phyloP scores from a whole-genome alignment of 495 filamentous ascomycete genomes.

The Penicillium psychrofluorescens region DNA sequence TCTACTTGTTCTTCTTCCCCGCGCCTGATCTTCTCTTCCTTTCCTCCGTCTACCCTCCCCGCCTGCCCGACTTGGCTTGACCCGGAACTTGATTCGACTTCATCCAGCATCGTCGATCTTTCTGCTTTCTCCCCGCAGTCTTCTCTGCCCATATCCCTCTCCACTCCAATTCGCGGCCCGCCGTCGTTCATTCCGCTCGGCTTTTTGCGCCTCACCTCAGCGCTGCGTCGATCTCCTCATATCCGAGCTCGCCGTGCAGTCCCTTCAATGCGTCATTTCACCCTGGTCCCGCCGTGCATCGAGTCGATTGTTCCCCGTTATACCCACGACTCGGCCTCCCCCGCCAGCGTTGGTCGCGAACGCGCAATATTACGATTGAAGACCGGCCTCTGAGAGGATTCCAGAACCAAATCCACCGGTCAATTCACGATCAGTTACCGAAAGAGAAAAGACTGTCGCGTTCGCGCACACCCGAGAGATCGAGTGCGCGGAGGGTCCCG shows the following conservation, averaged over 20 bases:
- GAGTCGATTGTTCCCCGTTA: constrained; percentile 21
- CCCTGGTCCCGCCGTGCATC: constrained; percentile 5
- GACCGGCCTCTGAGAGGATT: neutral
- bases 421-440: constrained; percentile 3
- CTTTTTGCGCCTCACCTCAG: constrained; percentile 15
- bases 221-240: constrained; percentile 5
- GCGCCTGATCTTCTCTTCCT: constrained; percentile 1
- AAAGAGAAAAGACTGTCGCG: neutral
- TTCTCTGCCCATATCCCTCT: too few species aligned
- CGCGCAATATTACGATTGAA: constrained; percentile 16
- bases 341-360: constrained; percentile 17
- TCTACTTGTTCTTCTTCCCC: constrained; percentile 3
- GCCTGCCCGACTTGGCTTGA: neutral
- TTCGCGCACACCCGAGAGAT: constrained; percentile 13
- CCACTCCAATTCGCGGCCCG: too few species aligned
- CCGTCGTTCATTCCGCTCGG: too few species aligned
- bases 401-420: neutral
- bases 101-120: too few species aligned
- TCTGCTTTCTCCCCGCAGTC: too few species aligned
- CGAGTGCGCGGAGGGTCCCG: constrained; percentile 14
- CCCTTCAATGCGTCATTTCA: constrained; percentile 21
- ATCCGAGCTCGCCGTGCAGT: neutral
- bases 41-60: neutral
- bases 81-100: too few species aligned
- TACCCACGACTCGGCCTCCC: constrained; percentile 16